Percentiles rank a stretch among this genome's conserved stretches.
These are phyloP conservation scores for Botrytis tulipae DNA, from an alignment of 2,329 filamentous ascomycete genomes.

Conservation along the genomic window DNA sequence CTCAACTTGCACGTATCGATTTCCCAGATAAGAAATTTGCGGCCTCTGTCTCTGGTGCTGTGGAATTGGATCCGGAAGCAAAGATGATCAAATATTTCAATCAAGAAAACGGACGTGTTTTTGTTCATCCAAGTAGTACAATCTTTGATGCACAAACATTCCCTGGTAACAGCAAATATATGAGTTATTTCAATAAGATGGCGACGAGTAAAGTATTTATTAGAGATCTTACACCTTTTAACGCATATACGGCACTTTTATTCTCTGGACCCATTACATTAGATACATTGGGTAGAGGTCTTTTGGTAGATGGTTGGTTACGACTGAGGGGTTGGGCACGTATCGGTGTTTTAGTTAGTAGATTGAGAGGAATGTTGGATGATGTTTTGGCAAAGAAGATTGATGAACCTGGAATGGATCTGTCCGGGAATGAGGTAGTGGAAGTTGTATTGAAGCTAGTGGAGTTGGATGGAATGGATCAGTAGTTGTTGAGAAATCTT, in stretches of 20 bases:
- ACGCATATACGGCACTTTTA: conserved; percentile 81
- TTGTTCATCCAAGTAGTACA: conserved; percentile 86
- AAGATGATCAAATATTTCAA: conserved; percentile 90
- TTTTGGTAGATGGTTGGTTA: conserved; percentile 92
- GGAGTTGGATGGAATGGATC: conserved; percentile 83
- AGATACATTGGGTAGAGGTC: conserved; percentile 80
- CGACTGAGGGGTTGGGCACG: conserved; percentile 85
- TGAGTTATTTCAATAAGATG: conserved; percentile 91
- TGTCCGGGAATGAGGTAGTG: conserved; percentile 66
- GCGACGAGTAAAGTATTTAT: conserved; percentile 90
- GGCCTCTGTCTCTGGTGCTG: conserved; percentile 79
- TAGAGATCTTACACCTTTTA: conserved; percentile 88
- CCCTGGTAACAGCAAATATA: conserved; percentile 69
- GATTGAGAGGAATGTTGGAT: conserved; percentile 84
- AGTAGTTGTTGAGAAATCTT: conserved; percentile 23
- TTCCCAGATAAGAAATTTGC: conserved; percentile 97
- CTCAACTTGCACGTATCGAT: conserved; percentile 87
- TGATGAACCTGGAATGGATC: conserved; percentile 65
- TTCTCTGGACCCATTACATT: conserved; percentile 84
- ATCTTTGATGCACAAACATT: conserved; percentile 82
- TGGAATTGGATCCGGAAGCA: conserved; percentile 91
- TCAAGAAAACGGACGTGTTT: conserved; percentile 80
- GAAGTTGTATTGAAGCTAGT: conserved; percentile 75
- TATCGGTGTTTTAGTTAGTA: conserved; percentile 83
- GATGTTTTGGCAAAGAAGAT: conserved; percentile 77